Conservation (phyloP, 1,139 yeast genomes). For the Lodderomyces margitis region DNA sequence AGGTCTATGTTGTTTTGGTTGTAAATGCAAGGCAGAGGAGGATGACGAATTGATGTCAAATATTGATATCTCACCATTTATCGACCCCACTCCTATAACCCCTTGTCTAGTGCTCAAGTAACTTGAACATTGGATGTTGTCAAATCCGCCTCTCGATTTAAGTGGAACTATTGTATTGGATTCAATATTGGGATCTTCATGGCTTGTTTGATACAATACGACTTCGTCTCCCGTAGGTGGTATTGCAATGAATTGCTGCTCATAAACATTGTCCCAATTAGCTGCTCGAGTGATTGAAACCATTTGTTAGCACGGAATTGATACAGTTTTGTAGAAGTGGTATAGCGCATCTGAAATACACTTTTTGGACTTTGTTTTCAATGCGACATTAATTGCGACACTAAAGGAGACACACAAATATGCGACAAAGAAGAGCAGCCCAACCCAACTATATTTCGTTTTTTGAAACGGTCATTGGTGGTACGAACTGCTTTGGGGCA, state of each 20-base stretch:
- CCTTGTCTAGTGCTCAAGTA: constrained; percentile 60
- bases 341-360: background rate
- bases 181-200: constrained; percentile 34
- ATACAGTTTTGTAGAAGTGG: background rate
- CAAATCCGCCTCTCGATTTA: constrained; percentile 61
- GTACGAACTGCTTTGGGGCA: no score
- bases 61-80: constrained; percentile 64
- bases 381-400: background rate
- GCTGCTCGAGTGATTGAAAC: constrained; percentile 57
- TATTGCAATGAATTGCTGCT: constrained; percentile 60
- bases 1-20: constrained; percentile 69
- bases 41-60: constrained; percentile 53
- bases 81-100: constrained; percentile 69
- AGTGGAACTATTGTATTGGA: constrained; percentile 45
- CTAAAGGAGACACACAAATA: no score
- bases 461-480: no score
- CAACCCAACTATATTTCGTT: no score
- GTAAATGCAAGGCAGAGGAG: constrained; percentile 44
- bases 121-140: constrained; percentile 68
- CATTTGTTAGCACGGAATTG: no score
- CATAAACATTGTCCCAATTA: constrained; percentile 57
- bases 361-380: no score
- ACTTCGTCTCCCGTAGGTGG: constrained; percentile 72
- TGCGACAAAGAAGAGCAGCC: no score
- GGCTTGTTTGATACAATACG: constrained; percentile 54